Evolutionary conservation across 1,284 basidiomycete genomes (phyloP).

Genomic region (Ustilago sp.): DNA sequence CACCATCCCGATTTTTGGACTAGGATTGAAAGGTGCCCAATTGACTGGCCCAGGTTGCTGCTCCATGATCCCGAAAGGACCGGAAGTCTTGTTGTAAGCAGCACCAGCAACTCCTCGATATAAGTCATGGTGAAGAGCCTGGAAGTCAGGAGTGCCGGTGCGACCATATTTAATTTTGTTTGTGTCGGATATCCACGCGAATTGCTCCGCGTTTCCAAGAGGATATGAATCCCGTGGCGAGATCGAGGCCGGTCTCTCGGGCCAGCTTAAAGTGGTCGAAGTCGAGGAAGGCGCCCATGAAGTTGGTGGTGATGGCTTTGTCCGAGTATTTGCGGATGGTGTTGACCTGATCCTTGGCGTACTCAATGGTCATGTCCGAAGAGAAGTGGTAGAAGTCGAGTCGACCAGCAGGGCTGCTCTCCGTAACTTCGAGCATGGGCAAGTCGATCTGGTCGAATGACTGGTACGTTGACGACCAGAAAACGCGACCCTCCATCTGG

Average conservation of each 20-base stretch:
- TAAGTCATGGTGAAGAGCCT: constrained; percentile 44
- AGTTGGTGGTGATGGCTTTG: constrained; percentile 56
- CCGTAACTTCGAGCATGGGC: constrained; percentile 51
- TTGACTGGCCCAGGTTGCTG: constrained; percentile 51
- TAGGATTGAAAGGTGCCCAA: constrained; percentile 44
- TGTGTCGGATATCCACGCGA: constrained; percentile 37
- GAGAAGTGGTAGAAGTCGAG: constrained; percentile 53
- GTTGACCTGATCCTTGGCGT: constrained; percentile 46
- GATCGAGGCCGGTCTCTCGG: constrained; percentile 33
- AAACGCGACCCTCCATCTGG: constrained; percentile 48
- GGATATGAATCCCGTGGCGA: constrained; percentile 56
- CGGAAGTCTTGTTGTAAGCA: constrained; percentile 40
- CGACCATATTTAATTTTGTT: constrained; percentile 48
- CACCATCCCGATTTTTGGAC: constrained; percentile 45
- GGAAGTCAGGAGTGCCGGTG: constrained; percentile 47
- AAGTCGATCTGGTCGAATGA: constrained; percentile 44
- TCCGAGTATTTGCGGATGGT: constrained; percentile 40
- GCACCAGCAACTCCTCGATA: constrained; percentile 50
- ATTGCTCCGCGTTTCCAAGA: constrained; percentile 47
- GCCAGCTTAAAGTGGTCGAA: constrained; percentile 53
- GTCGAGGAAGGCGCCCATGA: constrained; percentile 50
- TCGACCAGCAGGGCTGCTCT: constrained; percentile 49
- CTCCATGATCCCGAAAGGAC: constrained; percentile 54
- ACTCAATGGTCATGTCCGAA: constrained; percentile 50
- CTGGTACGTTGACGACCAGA: constrained; percentile 50